phyloP scores from a whole-genome alignment of 202 grass and related monocot species.

The Carex sylvatica region DNA sequence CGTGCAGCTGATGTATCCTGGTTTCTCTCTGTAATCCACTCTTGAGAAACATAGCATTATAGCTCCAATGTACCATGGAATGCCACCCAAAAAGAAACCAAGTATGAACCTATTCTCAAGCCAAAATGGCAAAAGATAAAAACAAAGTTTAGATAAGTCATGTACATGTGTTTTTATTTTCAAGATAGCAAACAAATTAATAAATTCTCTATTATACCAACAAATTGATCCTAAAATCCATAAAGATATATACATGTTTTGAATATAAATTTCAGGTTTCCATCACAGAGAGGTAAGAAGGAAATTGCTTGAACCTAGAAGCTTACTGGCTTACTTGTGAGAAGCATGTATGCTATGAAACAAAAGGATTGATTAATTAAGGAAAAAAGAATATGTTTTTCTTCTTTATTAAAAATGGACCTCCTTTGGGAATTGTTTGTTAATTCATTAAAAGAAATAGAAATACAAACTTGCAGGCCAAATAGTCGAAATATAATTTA shows the following conservation, averaged over 20 bases:
- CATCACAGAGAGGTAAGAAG: neutral
- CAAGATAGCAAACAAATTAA: neutral
- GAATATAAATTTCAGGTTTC: neutral
- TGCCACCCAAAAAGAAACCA: conserved; percentile 87
- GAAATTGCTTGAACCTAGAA: neutral
- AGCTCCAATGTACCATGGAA: conserved; percentile 95
- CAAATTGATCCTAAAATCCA: neutral
- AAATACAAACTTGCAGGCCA: too few species aligned
- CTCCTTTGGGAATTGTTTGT: too few species aligned
- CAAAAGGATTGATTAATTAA: too few species aligned
- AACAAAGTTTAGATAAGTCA: conserved; percentile 21
- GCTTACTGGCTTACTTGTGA: neutral
- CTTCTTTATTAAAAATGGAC: too few species aligned
- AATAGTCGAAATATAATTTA: too few species aligned
- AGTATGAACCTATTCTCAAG: conserved; percentile 55
- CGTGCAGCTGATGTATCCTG: conserved; percentile 76
- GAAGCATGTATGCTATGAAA: too few species aligned
- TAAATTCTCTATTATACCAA: too few species aligned
- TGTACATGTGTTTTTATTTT: neutral
- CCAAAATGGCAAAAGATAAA: neutral
- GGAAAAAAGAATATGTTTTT: too few species aligned
- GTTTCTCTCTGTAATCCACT: conserved; percentile 84
- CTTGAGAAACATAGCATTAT: conserved; percentile 65
- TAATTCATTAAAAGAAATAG: too few species aligned
- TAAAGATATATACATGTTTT: neutral